A percentile compares a stretch with the other conserved stretches of the same genome.
Evolutionary conservation across 352 stramenopile genomes (phyloP).

Genomic region (Stramenopiles sp.): DNA sequence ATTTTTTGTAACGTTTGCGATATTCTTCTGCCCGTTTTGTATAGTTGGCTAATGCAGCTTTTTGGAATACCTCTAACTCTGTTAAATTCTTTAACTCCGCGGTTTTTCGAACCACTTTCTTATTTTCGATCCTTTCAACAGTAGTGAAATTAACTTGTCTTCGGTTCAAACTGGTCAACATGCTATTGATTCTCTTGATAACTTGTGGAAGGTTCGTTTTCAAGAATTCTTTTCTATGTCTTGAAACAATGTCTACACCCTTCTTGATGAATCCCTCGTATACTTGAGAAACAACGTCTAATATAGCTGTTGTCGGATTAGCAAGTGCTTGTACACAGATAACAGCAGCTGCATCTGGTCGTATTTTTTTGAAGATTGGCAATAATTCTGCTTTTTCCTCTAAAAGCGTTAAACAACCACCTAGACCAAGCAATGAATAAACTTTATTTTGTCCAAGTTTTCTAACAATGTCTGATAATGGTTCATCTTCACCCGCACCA

Average conservation of each 20-base stretch:
- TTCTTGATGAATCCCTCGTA: neutral
- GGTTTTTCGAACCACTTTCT: neutral
- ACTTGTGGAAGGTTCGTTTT: neutral
- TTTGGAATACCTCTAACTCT: neutral
- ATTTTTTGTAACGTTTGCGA: neutral
- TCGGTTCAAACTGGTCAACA: neutral
- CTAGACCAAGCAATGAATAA: neutral
- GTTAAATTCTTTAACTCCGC: neutral
- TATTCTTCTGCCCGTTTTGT: neutral
- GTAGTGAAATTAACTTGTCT: neutral
- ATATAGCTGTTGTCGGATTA: neutral
- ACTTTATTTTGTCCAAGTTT: neutral
- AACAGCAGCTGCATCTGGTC: neutral
- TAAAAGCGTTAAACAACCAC: neutral
- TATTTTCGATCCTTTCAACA: neutral
- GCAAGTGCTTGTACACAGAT: neutral
- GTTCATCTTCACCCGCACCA: neutral
- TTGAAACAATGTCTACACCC: neutral
- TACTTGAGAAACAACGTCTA: neutral
- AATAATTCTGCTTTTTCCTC: neutral
- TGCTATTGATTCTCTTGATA: neutral
- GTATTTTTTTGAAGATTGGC: neutral
- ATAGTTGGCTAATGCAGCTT: neutral
- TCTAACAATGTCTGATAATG: neutral
- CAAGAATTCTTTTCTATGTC: neutral